Evolutionary conservation across 345 rosid species (phyloP), one percentile per base, ranked within the genome.

Genomic region (Camelina laxa): DNA sequence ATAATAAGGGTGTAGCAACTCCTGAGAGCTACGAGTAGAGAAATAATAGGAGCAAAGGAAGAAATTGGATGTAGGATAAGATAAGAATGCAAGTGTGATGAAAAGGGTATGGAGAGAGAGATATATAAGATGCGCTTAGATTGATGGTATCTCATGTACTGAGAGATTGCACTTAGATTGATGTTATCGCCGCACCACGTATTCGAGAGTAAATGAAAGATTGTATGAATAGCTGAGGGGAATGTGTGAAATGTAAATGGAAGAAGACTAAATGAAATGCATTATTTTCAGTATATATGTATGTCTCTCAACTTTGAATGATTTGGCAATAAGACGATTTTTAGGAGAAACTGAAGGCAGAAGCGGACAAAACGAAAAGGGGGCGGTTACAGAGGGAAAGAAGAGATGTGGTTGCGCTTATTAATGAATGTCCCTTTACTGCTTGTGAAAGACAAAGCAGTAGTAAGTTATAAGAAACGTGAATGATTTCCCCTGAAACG

Each of bases 11-110:
- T 61, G 8, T 53, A 41, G 75, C n/a, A 69, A 61, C 42, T 69
- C 80, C 75, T 33, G 80, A 76, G 80, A 69, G 42, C 70, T 69
- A 76, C 65, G 80, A 69, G 17, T 76, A 76, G 53, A 53, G 64
- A 68, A 62, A 60, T 50, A 75, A 19, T 39, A 75, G 47, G 61
- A 75, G 74, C 24, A 27, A 31, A 2, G 31, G 30, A 50, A 49
- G 68, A 38, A 44, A 44, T 55, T 45, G 65, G 65, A 60, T 62
- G 80, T 76, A 76, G 30, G 30, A 27, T 27, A 27, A 27, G 59
- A 76, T 76, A 60, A 69, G 54, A 59, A 19, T 60, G 79, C 48
- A 69, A 21, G 38, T 50, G 69, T 54, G 68, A 51, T 50, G 74
- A 19, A 75, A n/a, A 75, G 68, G 68, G 44, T 27, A 51, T 50